Evolutionary conservation across 2,329 filamentous ascomycete genomes (phyloP).

Genomic region (Clonostachys solani): DNA sequence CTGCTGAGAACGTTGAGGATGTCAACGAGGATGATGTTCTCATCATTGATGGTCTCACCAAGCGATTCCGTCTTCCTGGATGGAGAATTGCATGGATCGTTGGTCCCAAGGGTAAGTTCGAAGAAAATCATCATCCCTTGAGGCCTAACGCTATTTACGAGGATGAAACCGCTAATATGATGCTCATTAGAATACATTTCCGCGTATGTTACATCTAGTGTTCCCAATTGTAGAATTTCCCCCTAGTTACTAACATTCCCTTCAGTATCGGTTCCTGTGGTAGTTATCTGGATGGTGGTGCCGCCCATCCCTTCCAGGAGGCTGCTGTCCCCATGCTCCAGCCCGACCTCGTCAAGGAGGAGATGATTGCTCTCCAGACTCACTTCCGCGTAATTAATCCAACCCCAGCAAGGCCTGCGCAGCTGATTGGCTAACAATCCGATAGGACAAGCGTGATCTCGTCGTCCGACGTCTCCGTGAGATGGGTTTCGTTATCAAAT

Average conservation of each 20-base stretch:
- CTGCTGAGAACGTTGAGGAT: conserved; percentile 85
- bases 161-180: not conserved
- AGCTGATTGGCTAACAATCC: conserved; percentile 10
- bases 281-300: conserved; percentile 90
- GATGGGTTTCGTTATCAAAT: conserved; percentile 84
- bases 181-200: conserved; percentile 70
- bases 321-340: conserved; percentile 93
- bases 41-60: conserved; percentile 92
- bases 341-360: conserved; percentile 69
- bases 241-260: conserved; percentile 7
- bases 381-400: conserved; percentile 65
- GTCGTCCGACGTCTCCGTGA: conserved; percentile 73
- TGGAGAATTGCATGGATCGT: conserved; percentile 98
- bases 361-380: conserved; percentile 84
- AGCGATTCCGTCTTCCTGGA: conserved; percentile 91
- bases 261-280: conserved; percentile 77
- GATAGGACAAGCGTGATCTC: conserved; percentile 81
- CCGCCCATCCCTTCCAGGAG: conserved; percentile 93
- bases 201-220: conserved; percentile 41
- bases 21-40: conserved; percentile 88
- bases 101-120: conserved; percentile 65
- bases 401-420: not conserved
- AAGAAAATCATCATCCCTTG: too few species aligned
- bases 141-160: conserved; percentile 3
- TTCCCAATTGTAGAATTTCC: not conserved